phyloP scores from a whole-genome alignment of 169 alveolate species.

The Miamiensis avidus region DNA sequence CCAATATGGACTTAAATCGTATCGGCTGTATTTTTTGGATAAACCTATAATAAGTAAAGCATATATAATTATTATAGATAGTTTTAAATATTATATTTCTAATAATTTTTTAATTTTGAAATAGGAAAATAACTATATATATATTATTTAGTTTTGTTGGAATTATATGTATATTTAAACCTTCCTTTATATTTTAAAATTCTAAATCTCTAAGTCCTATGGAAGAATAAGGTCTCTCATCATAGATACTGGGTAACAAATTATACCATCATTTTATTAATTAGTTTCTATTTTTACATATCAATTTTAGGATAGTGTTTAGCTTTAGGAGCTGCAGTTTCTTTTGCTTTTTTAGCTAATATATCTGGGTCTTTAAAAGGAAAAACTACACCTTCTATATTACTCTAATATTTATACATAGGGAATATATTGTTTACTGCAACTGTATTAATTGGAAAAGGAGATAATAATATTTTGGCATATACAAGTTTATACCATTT shows the following conservation, averaged over 20 bases:
- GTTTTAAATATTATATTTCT: too few relatives aligned
- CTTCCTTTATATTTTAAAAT: not conserved
- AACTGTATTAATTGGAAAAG: not conserved
- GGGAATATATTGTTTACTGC: not conserved
- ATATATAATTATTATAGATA: too few relatives aligned
- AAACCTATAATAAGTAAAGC: not conserved
- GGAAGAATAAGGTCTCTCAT: not conserved
- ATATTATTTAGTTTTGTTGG: too few relatives aligned
- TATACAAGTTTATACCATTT: not conserved
- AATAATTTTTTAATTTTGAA: too few relatives aligned
- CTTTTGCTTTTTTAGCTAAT: not conserved
- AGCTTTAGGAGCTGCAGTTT: not conserved
- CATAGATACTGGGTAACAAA: not conserved
- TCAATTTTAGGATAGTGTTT: not conserved
- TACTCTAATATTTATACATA: not conserved
- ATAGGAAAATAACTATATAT: not conserved
- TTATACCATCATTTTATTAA: too few relatives aligned
- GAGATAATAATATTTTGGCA: not conserved
- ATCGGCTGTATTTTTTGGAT: not conserved
- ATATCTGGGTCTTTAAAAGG: not conserved
- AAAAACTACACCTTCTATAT: not conserved
- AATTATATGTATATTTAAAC: too few relatives aligned
- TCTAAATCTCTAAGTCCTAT: not conserved
- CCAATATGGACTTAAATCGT: not conserved
- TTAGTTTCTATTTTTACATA: too few relatives aligned